phyloP scores from a whole-genome alignment of 139 green algal species.

The Chlorella sp. region DNA sequence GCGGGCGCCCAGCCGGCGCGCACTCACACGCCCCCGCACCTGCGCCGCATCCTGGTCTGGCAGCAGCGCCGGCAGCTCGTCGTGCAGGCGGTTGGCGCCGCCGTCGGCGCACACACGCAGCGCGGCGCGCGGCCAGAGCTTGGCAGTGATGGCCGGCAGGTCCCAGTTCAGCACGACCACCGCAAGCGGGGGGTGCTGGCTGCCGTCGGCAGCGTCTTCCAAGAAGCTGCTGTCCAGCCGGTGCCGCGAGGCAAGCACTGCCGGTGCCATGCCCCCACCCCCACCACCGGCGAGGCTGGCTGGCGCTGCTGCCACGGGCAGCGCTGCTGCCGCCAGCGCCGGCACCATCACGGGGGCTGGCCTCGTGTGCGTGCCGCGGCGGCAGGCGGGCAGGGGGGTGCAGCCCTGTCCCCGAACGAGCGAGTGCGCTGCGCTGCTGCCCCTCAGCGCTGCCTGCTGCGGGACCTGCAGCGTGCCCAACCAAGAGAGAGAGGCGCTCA shows the following conservation, averaged over 20 bases:
- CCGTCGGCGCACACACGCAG: constrained; percentile 89
- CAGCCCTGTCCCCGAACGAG: too few relatives aligned
- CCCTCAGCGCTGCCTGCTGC: too few relatives aligned
- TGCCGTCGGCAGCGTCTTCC: background rate
- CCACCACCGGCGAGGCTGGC: background rate
- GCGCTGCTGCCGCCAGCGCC: background rate
- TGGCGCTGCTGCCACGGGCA: background rate
- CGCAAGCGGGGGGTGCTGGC: constrained; percentile 1
- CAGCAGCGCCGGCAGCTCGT: constrained; percentile 63
- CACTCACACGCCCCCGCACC: constrained; percentile 28
- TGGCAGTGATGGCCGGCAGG: constrained; percentile 18
- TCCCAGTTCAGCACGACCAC: constrained; percentile 37
- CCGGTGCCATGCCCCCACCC: background rate
- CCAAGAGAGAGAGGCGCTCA: too few relatives aligned
- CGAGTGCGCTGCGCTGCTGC: too few relatives aligned
- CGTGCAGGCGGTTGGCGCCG: constrained; percentile 88
- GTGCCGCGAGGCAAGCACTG: background rate
- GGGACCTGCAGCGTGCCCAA: too few relatives aligned
- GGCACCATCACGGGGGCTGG: background rate
- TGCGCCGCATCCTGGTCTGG: background rate
- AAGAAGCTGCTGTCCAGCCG: constrained; percentile 27
- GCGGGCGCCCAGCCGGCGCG: too few relatives aligned
- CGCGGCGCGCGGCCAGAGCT: constrained; percentile 32
- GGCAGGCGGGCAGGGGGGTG: too few relatives aligned
- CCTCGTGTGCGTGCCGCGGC: too few relatives aligned